Conservation (phyloP, 2,329 filamentous ascomycete species). For the Beauveria sp. region DNA sequence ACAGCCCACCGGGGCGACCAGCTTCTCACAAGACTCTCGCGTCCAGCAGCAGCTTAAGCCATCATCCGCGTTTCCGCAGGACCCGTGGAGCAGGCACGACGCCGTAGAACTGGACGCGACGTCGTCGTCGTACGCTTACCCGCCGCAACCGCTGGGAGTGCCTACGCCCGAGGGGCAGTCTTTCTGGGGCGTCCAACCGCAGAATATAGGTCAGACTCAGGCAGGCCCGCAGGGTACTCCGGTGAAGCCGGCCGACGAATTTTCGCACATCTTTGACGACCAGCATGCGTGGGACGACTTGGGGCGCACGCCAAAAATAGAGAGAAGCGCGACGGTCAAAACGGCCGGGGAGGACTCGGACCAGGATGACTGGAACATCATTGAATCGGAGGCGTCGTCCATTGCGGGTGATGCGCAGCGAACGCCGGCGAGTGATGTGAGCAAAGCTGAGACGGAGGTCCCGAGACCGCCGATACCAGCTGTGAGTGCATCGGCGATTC, state of each 20-base stretch:
- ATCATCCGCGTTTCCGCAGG: slow-evolving; percentile 21
- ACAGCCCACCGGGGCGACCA: neutral
- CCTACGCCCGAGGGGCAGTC: slow-evolving; percentile 22
- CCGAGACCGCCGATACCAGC: neutral
- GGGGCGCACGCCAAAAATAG: slow-evolving; percentile 18
- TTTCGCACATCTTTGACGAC: slow-evolving; percentile 26
- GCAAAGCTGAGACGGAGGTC: neutral
- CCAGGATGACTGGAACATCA: slow-evolving; percentile 43
- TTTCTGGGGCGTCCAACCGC: slow-evolving; percentile 33
- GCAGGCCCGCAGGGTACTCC: slow-evolving; percentile 13
- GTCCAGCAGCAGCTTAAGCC: slow-evolving; percentile 11
- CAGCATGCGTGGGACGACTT: slow-evolving; percentile 45
- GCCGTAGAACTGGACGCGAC: slow-evolving; percentile 24
- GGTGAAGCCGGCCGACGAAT: slow-evolving; percentile 20
- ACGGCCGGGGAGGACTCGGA: slow-evolving; percentile 14
- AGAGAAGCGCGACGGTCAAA: slow-evolving; percentile 36
- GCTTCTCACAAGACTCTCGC: neutral
- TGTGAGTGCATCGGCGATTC: neutral
- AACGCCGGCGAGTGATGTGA: neutral
- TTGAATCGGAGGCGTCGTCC: slow-evolving; percentile 34
- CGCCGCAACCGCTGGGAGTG: slow-evolving; percentile 27
- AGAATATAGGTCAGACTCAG: slow-evolving; percentile 20
- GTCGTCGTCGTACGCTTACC: slow-evolving; percentile 28
- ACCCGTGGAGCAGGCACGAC: slow-evolving; percentile 19
- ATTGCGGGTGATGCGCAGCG: neutral